These are phyloP conservation scores for Penicillium paradoxum DNA, from an alignment of 495 filamentous ascomycete genomes.

Conservation along the genomic window DNA sequence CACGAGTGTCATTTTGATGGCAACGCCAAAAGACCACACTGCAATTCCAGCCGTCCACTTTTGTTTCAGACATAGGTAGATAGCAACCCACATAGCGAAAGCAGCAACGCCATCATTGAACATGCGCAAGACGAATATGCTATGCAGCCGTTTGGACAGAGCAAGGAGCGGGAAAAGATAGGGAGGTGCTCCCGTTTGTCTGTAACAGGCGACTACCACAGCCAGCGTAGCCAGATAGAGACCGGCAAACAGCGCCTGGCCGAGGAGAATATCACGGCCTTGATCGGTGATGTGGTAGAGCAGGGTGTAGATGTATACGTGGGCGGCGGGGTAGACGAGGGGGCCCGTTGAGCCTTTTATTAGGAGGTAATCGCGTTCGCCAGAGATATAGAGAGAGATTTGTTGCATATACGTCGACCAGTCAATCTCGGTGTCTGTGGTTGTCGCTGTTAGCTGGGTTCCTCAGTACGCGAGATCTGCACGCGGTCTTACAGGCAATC, in stretches of 20 bases:
- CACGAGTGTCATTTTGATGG: constrained; percentile 88
- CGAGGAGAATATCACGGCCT: constrained; percentile 70
- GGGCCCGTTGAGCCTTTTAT: constrained; percentile 89
- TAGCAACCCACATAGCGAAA: constrained; percentile 72
- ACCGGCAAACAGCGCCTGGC: constrained; percentile 72
- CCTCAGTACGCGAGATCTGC: constrained; percentile 8
- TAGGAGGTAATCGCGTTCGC: constrained; percentile 81
- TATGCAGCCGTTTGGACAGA: constrained; percentile 88
- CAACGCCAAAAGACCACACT: constrained; percentile 72
- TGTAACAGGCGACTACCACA: constrained; percentile 78
- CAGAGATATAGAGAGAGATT: constrained; percentile 67
- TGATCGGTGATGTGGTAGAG: constrained; percentile 73
- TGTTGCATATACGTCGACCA: constrained; percentile 98
- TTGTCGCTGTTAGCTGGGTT: constrained; percentile 11
- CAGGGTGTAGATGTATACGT: constrained; percentile 83
- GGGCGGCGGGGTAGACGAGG: constrained; percentile 87
- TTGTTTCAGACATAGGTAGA: constrained; percentile 68
- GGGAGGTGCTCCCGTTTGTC: constrained; percentile 70
- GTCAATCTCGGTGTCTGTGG: constrained; percentile 92
- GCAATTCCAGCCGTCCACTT: constrained; percentile 67
- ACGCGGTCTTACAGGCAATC: constrained; percentile 66
- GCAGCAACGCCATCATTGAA: constrained; percentile 94
- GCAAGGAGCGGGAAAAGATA: constrained; percentile 85
- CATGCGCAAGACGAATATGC: constrained; percentile 82
- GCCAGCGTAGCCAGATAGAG: constrained; percentile 72